Base-by-base conservation (phyloP, 78 protist genomes). In the Anaeramoeba ignava region DNA sequence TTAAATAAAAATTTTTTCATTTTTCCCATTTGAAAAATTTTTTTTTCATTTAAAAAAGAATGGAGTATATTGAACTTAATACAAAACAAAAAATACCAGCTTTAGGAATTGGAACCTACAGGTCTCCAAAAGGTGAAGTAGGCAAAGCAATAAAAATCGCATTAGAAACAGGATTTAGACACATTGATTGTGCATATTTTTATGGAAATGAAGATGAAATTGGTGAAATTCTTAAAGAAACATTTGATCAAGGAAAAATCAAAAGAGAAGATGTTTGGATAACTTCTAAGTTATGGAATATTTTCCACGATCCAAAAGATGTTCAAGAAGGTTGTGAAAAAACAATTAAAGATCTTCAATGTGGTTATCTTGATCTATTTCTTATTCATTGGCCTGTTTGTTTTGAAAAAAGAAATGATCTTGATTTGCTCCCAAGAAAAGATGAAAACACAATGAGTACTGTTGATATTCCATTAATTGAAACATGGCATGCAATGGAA, bases 131-230 rank as follows among this genome's bases (percentile, higher is more conserved):
- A n/a, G n/a, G n/a, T n/a, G n/a, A n/a, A n/a, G n/a, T n/a, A n/a
- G n/a, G n/a, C n/a, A n/a, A n/a, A n/a, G n/a, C n/a, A n/a, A n/a
- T n/a, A n/a, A n/a, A n/a, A n/a, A n/a, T n/a, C n/a, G 90, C 90
- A 8, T 38, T 88, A 31, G 81, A 80, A 8, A 23, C 38, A 3
- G 92, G 92, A 36, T 90, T 81, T 33, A 83, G 90, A 12, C 92
- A 90, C 88, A 85, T 90, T 78, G 92, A 90, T 86, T 83, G 93
- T 27, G 91, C 93, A 12, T 27, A 84, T 23, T 0, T 1, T 38
- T 90, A 90, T 41, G 89, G 36, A 2, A 90, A 89, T 80, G 92
- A 90, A 38, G 90, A 31, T 2, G 91, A 3, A 3, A 40, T 90
- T 37, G 92, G 92, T 1, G 12, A 12, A 2, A 88, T 86, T 1